A percentile compares a stretch with the other conserved stretches of the same genome.
Conservation (phyloP, 768 basidiomycete species). For the Boletellus ananiceps region DNA sequence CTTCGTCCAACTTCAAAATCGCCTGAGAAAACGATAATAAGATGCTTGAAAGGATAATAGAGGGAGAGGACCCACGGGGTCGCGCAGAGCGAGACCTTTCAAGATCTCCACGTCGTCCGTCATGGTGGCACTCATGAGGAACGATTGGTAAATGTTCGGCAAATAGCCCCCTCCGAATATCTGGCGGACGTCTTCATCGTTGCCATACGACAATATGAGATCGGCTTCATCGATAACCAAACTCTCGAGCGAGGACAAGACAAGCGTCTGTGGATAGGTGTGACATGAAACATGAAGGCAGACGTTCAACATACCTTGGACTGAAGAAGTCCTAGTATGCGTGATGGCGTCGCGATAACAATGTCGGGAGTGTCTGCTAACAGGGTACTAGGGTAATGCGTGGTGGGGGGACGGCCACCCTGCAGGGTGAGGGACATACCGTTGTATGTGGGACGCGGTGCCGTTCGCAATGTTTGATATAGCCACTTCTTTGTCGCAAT, state of each 20-base stretch:
- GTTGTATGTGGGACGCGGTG: slow-evolving; percentile 63
- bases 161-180: slow-evolving; percentile 65
- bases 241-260: slow-evolving; percentile 64
- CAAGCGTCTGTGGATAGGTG: slow-evolving; percentile 49
- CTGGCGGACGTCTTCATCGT: slow-evolving; percentile 82
- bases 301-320: slow-evolving; percentile 48
- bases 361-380: slow-evolving; percentile 75
- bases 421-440: slow-evolving; percentile 37
- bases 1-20: slow-evolving; percentile 84
- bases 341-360: slow-evolving; percentile 74
- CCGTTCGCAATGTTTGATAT: slow-evolving; percentile 77
- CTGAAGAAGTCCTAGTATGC: slow-evolving; percentile 62
- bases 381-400: slow-evolving; percentile 35
- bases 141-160: slow-evolving; percentile 83
- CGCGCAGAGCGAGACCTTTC: slow-evolving; percentile 82
- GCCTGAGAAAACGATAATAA: slow-evolving; percentile 45
- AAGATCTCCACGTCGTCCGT: slow-evolving; percentile 91
- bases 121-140: slow-evolving; percentile 97
- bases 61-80: slow-evolving; percentile 57
- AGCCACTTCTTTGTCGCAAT: slow-evolving; percentile 74
- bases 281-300: not conserved
- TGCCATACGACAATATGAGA: slow-evolving; percentile 93
- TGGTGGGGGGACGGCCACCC: slow-evolving; percentile 7
- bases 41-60: not conserved
- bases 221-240: slow-evolving; percentile 98